Conservation (phyloP, 257 asterid species). For the Solanum lycopersicoides region DNA sequence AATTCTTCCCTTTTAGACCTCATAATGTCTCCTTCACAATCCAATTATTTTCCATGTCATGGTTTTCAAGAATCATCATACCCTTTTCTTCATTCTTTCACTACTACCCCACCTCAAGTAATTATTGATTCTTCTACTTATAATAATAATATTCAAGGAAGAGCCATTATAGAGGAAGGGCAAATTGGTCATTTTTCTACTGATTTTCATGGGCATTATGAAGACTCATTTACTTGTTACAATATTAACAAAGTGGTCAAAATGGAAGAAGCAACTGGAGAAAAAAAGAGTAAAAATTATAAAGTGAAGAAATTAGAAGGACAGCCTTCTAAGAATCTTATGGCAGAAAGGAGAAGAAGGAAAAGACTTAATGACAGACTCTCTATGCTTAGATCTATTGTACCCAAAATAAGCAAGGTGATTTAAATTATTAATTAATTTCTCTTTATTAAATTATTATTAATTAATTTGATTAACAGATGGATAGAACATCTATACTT, state of each 20-base stretch:
- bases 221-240: neutral
- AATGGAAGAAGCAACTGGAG: constrained; percentile 11
- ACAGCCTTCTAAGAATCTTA: constrained; percentile 78
- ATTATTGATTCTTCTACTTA: constrained; percentile 12
- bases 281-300: constrained; percentile 17
- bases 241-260: constrained; percentile 4
- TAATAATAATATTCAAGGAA: neutral
- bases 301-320: constrained; percentile 40
- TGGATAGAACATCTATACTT: constrained; percentile 86
- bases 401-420: constrained; percentile 93
- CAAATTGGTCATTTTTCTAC: neutral
- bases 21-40: constrained; percentile 21
- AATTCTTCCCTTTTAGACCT: constrained; percentile 36
- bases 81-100: constrained; percentile 38
- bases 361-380: constrained; percentile 83
- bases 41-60: constrained; percentile 22
- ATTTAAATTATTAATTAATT: neutral
- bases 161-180: neutral
- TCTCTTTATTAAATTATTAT: neutral
- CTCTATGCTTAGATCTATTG: constrained; percentile 86
- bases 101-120: constrained; percentile 7
- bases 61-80: constrained; percentile 31
- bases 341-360: constrained; percentile 87
- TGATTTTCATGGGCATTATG: neutral
- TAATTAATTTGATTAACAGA: constrained; percentile 22